Evolutionary conservation across 805 yeast genomes (phyloP).

Genomic region (Blastobotrys chiropterorum): DNA sequence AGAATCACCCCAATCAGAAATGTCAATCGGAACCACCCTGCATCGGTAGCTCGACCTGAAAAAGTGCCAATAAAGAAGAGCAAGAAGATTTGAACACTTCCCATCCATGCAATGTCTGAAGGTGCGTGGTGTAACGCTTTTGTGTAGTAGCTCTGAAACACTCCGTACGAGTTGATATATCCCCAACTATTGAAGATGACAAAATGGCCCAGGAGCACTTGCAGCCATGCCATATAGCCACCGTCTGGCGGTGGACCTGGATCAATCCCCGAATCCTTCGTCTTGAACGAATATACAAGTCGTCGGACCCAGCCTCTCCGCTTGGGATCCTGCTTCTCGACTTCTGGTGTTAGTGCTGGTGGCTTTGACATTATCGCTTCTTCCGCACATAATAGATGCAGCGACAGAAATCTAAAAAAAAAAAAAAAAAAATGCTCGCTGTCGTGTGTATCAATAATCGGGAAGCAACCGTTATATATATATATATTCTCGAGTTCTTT

Average conservation of each 20-base stretch:
- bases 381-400: too few species aligned
- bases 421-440: too few species aligned
- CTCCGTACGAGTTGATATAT: conserved; percentile 25
- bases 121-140: conserved; percentile 22
- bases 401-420: too few species aligned
- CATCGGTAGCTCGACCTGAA: conserved; percentile 28
- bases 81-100: conserved; percentile 28
- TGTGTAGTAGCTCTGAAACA: conserved; percentile 26
- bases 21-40: conserved; percentile 20
- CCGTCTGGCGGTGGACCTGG: conserved; percentile 17
- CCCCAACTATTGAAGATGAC: conserved; percentile 18
- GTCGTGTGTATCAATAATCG: too few species aligned
- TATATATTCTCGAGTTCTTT: too few species aligned
- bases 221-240: conserved; percentile 6
- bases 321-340: too few species aligned
- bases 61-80: conserved; percentile 23
- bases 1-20: conserved; percentile 22
- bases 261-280: background rate
- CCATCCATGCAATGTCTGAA: conserved; percentile 31
- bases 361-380: too few species aligned
- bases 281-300: too few species aligned
- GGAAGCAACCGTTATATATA: too few species aligned
- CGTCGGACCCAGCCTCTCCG: too few species aligned
- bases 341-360: too few species aligned
- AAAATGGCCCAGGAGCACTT: conserved; percentile 16